Evolutionary conservation across 257 asterid species (phyloP).

Genomic region (Nicotiana sylvestris): DNA sequence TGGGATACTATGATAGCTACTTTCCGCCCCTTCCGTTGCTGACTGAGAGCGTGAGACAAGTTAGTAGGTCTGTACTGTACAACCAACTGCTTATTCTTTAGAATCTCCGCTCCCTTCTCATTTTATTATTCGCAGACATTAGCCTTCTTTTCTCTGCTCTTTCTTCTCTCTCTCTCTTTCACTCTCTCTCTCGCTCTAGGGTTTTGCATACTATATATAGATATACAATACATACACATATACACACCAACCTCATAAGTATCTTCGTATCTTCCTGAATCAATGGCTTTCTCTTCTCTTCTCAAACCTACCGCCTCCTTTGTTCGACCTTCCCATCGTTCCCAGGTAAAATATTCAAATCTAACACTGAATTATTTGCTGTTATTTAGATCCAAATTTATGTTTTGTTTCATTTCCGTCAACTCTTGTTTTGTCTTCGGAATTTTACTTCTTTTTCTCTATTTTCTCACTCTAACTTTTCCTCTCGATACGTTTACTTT

Average conservation of each 20-base stretch:
- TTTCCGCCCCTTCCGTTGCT: no score
- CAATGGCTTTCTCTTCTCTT: constrained; percentile 4
- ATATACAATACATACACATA: not conserved
- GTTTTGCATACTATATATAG: not conserved
- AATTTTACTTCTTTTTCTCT: not conserved
- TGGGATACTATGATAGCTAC: no score
- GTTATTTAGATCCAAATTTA: not conserved
- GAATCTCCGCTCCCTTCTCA: no score
- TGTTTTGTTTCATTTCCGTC: not conserved
- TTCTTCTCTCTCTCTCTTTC: no score
- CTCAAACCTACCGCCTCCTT: constrained; percentile 5
- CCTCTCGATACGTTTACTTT: no score
- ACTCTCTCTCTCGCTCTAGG: not conserved
- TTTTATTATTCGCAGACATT: no score
- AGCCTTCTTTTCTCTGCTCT: no score
- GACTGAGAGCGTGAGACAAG: no score
- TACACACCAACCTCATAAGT: not conserved
- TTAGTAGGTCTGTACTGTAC: no score
- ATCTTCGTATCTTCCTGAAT: not conserved
- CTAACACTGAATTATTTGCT: not conserved
- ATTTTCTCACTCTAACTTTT: no score
- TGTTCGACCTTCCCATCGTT: constrained; percentile 1
- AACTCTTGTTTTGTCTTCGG: not conserved
- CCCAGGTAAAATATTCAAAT: not conserved
- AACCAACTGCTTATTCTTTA: no score